phyloP scores from a whole-genome alignment of 2,329 filamentous ascomycete genomes.

The Xylogone sp. region DNA sequence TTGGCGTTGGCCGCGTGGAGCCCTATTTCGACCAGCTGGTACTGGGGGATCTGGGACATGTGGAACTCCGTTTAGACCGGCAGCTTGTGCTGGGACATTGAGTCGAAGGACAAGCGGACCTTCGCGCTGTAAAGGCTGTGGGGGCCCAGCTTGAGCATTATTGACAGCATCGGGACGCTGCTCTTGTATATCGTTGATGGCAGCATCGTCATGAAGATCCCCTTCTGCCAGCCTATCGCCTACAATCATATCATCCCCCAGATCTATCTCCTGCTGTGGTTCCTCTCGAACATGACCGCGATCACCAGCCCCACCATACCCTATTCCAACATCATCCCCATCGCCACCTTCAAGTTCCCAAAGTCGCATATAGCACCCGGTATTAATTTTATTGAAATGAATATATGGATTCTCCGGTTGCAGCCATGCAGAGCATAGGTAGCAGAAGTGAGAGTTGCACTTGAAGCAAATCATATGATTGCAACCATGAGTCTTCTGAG shows the following conservation, averaged over 20 bases:
- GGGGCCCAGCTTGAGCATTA: not conserved
- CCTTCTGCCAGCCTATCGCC: conserved; percentile 7
- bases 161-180: conserved; percentile 5
- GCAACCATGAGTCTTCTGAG: conserved; percentile 89
- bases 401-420: conserved; percentile 75
- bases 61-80: conserved; percentile 9
- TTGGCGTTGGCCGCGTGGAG: conserved; percentile 9
- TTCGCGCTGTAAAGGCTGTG: conserved; percentile 21
- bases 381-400: conserved; percentile 75
- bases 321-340: conserved; percentile 35
- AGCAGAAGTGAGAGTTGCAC: conserved; percentile 92
- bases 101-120: conserved; percentile 29
- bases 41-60: conserved; percentile 10
- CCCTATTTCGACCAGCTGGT: conserved; percentile 4
- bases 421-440: conserved; percentile 87
- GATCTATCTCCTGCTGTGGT: not conserved
- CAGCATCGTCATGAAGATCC: conserved; percentile 7
- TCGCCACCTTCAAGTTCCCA: conserved; percentile 90
- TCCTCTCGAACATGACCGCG: conserved; percentile 1
- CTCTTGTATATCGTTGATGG: conserved; percentile 12
- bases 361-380: conserved; percentile 75
- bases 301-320: conserved; percentile 15
- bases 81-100: conserved; percentile 18
- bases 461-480: conserved; percentile 95
- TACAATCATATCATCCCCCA: conserved; percentile 5